These are phyloP conservation scores for Gymnopilus junonius DNA, from an alignment of 768 basidiomycete genomes.

Conservation along the genomic window DNA sequence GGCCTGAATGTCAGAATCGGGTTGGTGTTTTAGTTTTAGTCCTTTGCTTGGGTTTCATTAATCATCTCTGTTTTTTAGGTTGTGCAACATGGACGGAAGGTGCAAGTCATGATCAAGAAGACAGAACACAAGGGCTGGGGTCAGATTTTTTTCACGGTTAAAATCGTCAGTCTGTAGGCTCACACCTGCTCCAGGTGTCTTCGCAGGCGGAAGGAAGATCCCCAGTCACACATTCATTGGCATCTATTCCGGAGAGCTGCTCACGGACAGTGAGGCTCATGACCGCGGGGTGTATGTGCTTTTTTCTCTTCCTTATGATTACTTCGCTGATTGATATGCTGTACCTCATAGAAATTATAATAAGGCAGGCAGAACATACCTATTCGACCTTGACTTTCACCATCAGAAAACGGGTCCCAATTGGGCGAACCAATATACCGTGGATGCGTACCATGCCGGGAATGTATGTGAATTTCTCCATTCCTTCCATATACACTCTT, in stretches of 20 bases:
- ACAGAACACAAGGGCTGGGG: constrained; percentile 89
- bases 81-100: constrained; percentile 78
- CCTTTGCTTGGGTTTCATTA: background rate
- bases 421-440: constrained; percentile 53
- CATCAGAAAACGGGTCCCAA: constrained; percentile 48
- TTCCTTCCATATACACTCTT: background rate
- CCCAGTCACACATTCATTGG: constrained; percentile 75
- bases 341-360: constrained; percentile 63
- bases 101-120: constrained; percentile 64
- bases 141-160: constrained; percentile 34
- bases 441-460: constrained; percentile 89
- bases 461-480: constrained; percentile 60
- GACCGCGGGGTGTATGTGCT: constrained; percentile 65
- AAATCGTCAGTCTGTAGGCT: background rate
- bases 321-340: constrained; percentile 8
- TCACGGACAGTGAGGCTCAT: constrained; percentile 72
- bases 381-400: constrained; percentile 84
- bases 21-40: constrained; percentile 39
- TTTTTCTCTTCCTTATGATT: background rate
- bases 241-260: constrained; percentile 83
- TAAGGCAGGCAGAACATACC: constrained; percentile 73
- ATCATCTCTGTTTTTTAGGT: constrained; percentile 50
- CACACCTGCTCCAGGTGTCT: constrained; percentile 56
- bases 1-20: constrained; percentile 80
- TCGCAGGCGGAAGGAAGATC: constrained; percentile 68